These are phyloP conservation scores for Arachnopeziza araneosa DNA, from an alignment of 2,329 filamentous ascomycete genomes.

Conservation along the genomic window DNA sequence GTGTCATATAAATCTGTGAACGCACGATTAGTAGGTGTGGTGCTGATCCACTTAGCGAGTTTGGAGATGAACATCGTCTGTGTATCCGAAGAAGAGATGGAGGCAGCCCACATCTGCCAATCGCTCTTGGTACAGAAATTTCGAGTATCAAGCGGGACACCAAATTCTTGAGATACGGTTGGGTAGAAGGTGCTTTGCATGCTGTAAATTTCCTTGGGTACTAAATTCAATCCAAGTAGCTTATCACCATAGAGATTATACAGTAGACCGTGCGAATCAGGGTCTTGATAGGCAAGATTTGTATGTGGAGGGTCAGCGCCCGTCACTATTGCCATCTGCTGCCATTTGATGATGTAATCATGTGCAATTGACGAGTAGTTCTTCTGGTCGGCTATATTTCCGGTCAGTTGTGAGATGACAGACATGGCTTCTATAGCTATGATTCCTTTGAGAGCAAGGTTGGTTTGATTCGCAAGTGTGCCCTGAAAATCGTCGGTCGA, in stretches of 20 bases:
- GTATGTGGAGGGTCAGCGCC: slow-evolving; percentile 59
- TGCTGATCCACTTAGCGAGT: slow-evolving; percentile 69
- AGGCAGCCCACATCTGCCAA: slow-evolving; percentile 83
- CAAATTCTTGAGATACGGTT: slow-evolving; percentile 66
- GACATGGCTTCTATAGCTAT: slow-evolving; percentile 79
- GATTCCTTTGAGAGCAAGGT: slow-evolving; percentile 78
- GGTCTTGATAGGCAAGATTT: slow-evolving; percentile 72
- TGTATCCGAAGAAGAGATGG: slow-evolving; percentile 58
- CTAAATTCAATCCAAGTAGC: slow-evolving; percentile 70
- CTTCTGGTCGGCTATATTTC: slow-evolving; percentile 49
- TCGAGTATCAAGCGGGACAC: slow-evolving; percentile 74
- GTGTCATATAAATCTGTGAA: slow-evolving; percentile 77
- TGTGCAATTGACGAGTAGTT: slow-evolving; percentile 59
- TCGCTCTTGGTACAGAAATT: slow-evolving; percentile 80
- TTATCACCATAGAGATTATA: slow-evolving; percentile 84
- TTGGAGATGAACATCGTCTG: slow-evolving; percentile 61
- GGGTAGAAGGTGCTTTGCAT: slow-evolving; percentile 75
- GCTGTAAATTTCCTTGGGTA: slow-evolving; percentile 69
- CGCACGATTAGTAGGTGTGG: slow-evolving; percentile 63
- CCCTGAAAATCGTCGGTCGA: slow-evolving; percentile 84
- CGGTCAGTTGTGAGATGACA: slow-evolving; percentile 58
- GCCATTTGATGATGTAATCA: slow-evolving; percentile 69
- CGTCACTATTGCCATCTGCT: slow-evolving; percentile 61
- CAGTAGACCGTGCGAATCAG: slow-evolving; percentile 43
- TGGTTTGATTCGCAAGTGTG: slow-evolving; percentile 71